Percentiles rank a stretch among this genome's conserved stretches.
Conservation (phyloP, 208 protist species). For the Jaenimonas drosophilae region DNA sequence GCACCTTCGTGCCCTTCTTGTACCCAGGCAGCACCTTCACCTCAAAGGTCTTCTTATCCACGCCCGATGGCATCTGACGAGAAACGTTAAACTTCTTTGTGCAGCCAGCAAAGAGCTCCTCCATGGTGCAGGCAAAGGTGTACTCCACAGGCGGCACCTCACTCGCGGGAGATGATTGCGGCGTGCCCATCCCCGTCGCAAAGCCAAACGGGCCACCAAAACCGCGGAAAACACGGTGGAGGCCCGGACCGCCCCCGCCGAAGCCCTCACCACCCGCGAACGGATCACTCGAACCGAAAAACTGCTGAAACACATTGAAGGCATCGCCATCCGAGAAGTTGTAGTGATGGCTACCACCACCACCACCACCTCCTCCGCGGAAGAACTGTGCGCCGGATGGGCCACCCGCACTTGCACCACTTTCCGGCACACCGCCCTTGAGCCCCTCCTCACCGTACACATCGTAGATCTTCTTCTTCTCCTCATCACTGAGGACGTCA, state of each 20-base stretch:
- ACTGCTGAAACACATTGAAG: constrained; percentile 83
- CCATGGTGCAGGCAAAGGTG: constrained; percentile 90
- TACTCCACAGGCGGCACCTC: constrained; percentile 86
- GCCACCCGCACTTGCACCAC: constrained; percentile 6
- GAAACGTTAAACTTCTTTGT: constrained; percentile 91
- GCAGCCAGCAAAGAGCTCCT: constrained; percentile 97
- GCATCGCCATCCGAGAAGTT: constrained; percentile 68
- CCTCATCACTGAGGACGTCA: constrained; percentile 93
- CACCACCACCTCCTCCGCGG: constrained; percentile 30
- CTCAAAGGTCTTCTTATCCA: constrained; percentile 85
- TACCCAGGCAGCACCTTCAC: constrained; percentile 93
- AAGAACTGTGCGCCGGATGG: constrained; percentile 64
- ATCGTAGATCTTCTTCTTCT: constrained; percentile 98
- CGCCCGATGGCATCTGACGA: constrained; percentile 57
- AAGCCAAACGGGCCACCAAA: constrained; percentile 76
- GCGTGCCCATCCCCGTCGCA: constrained; percentile 55
- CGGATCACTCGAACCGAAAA: constrained; percentile 74
- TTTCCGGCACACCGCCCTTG: constrained; percentile 67
- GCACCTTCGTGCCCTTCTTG: constrained; percentile 96
- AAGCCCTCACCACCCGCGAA: constrained; percentile 81
- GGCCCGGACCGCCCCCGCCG: constrained; percentile 68
- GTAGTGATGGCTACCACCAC: constrained; percentile 26
- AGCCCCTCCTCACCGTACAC: constrained; percentile 95
- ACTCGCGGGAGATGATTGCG: constrained; percentile 75
- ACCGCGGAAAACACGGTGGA: constrained; percentile 75